Percentiles rank a stretch among this genome's conserved stretches.
Conservation (phyloP, 768 basidiomycete genomes). For the Kwoniella sp. region DNA sequence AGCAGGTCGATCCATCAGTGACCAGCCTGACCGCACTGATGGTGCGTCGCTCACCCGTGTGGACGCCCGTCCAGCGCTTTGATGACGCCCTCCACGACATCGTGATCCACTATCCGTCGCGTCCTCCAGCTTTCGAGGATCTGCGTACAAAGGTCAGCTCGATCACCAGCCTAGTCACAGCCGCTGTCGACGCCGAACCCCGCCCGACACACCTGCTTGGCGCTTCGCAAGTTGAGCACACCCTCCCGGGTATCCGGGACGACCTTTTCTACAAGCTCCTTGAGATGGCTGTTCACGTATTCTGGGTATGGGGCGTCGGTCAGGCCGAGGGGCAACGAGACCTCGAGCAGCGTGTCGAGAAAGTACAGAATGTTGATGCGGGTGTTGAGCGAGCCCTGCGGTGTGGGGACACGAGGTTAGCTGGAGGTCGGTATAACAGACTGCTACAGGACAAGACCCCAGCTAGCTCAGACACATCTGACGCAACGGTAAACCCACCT, state of each 20-base stretch:
- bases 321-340: slow-evolving; percentile 39
- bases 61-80: slow-evolving; percentile 46
- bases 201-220: slow-evolving; percentile 64
- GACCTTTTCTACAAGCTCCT: slow-evolving; percentile 72
- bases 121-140: slow-evolving; percentile 87
- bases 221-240: slow-evolving; percentile 77
- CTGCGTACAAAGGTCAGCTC: slow-evolving; percentile 51
- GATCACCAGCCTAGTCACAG: no score
- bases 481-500: no score
- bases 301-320: slow-evolving; percentile 63
- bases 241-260: slow-evolving; percentile 85
- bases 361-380: slow-evolving; percentile 91
- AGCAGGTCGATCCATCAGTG: no score
- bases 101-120: slow-evolving; percentile 76
- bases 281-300: slow-evolving; percentile 72
- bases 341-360: slow-evolving; percentile 65
- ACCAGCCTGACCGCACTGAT: not conserved
- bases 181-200: no score
- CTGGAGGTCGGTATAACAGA: no score
- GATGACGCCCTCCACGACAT: slow-evolving; percentile 69
- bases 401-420: no score
- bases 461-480: no score
- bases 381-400: slow-evolving; percentile 75
- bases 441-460: no score
- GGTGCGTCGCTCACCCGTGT: slow-evolving; percentile 16